Evolutionary conservation across 306 rosid species (phyloP), one percentile per base, ranked within the genome.

Genomic region (Begonia masoniana): DNA sequence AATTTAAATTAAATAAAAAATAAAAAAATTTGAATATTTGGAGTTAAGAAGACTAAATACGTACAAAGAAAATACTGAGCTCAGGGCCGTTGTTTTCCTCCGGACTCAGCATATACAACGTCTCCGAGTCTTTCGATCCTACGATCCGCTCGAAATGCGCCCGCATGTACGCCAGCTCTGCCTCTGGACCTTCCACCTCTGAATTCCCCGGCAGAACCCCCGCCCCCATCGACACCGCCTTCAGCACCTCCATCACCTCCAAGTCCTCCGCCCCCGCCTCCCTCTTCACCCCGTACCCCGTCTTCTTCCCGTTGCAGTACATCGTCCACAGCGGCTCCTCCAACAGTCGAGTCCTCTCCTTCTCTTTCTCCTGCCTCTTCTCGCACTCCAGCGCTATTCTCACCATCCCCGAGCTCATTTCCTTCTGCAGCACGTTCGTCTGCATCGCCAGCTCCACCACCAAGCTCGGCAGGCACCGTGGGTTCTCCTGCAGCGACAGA

Each of bases 321-420:
- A 84, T 88, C 0, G 83, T 70, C 97, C 97, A 88, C 0, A 74
- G 2, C 0, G 75, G 82, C 61, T 88, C 97, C 0, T 88, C 84
- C 41, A 66, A 4, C 2, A 88, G 19, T 61, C n/a, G 55, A 0
- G 82, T 77, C 67, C 64, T 82, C 42, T 84, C 81, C 55, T 76
- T 88, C 0, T 84, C 95, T 3, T 76, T 88, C 0, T 84, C 95
- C 4, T 52, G 12, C 4, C 84, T 43, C 68, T 82, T 88, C 13
- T 88, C 97, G 49, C 94, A 79, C 31, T 88, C 97, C 0, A 88
- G 76, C 4, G 97, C 95, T 2, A 88, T 67, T 51, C 97, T 62
- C 0, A 84, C 84, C 94, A 82, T 82, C 11, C 95, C 95, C 0
- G 71, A 68, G 5, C 78, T 73, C 84, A 88, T 70, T 57, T 88